A percentile compares a stretch with the other conserved stretches of the same genome.
phyloP scores from a whole-genome alignment of 2,329 filamentous ascomycete genomes.

The Davidsoniella eucalypti region DNA sequence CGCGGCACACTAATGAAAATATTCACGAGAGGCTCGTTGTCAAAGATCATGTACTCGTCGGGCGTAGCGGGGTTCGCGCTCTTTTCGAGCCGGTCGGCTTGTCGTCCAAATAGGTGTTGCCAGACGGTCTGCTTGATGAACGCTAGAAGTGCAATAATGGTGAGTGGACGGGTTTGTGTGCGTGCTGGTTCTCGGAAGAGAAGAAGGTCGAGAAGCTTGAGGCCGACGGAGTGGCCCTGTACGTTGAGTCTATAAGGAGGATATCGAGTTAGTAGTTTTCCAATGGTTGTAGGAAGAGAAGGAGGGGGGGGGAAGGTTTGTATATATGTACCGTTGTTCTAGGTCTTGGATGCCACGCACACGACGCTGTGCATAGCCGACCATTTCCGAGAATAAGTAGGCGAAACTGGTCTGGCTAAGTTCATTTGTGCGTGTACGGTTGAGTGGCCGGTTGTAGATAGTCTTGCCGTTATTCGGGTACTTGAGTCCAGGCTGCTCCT shows the following conservation, averaged over 20 bases:
- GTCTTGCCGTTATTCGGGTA: slow-evolving; percentile 90
- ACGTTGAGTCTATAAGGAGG: slow-evolving; percentile 46
- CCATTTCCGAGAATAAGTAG: slow-evolving; percentile 93
- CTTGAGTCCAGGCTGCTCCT: slow-evolving; percentile 50
- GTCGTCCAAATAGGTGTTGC: slow-evolving; percentile 78
- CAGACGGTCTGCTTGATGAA: slow-evolving; percentile 89
- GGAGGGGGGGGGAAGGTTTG: background rate
- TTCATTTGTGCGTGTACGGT: slow-evolving; percentile 75
- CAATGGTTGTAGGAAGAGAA: background rate
- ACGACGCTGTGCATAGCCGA: slow-evolving; percentile 77
- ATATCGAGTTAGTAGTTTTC: background rate
- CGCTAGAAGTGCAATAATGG: slow-evolving; percentile 80
- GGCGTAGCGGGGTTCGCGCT: slow-evolving; percentile 64
- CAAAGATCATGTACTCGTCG: slow-evolving; percentile 97
- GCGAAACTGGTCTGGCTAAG: slow-evolving; percentile 88
- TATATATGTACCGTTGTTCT: slow-evolving; percentile 55
- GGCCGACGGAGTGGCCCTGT: slow-evolving; percentile 84
- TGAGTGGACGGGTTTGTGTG: slow-evolving; percentile 60
- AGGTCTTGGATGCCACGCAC: slow-evolving; percentile 89
- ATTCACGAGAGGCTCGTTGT: slow-evolving; percentile 94
- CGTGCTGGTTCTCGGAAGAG: slow-evolving; percentile 64
- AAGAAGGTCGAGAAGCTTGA: slow-evolving; percentile 88
- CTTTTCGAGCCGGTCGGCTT: slow-evolving; percentile 86
- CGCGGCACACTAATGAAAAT: slow-evolving; percentile 82
- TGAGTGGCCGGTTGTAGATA: slow-evolving; percentile 91